Evolutionary conservation across 192 early-diverging fungal genomes (phyloP), one percentile per base, ranked within the genome.

Genomic region (Funneliformis mosseae): DNA sequence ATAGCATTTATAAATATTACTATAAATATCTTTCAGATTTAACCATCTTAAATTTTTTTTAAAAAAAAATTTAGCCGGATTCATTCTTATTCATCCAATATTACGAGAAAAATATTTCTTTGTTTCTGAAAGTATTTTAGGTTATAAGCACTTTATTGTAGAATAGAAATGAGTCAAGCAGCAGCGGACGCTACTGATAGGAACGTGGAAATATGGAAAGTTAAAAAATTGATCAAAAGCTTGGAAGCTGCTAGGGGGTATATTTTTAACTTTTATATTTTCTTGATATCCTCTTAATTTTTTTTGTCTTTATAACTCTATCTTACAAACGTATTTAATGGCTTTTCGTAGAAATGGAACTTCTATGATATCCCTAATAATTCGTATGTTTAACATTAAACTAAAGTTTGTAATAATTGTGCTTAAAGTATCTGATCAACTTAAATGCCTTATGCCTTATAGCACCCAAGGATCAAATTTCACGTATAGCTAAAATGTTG

Each of bases 181-280:
- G 70, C 83, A 64, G 81, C 83, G 73, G 87, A 87, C 69, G 73
- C 81, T 45, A 87, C 89, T 81, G 96, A 98, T 83, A 89, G 96
- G 82, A 96, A 98, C 83, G 91, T 98, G 71, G 93, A 96, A 89
- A 91, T 97, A 77, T 98, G 96, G 96, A 98, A 98, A 92, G 94
- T 97, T 88, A 98, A 98, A 92, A 96, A 94, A 88, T 92, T 98
- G 86, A 97, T 99, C 88, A 98, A 99, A 92, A 92, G 94, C 78
- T 88, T 99, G 83, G 93, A 95, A 68, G 91, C 91, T 45, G 98
- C 98, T 6, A 89, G 95, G 82, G 98, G 98, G 91, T 94, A 90
- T 63, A 25, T 48, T 43, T 28, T 8, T 8, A 50, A 28, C 25
- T 81, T 48, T 0, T 14, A 27, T 55, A 28, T 5, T 63, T 38